phyloP scores from a whole-genome alignment of 805 yeast species.

The Saccharomycopsis selenospora region DNA sequence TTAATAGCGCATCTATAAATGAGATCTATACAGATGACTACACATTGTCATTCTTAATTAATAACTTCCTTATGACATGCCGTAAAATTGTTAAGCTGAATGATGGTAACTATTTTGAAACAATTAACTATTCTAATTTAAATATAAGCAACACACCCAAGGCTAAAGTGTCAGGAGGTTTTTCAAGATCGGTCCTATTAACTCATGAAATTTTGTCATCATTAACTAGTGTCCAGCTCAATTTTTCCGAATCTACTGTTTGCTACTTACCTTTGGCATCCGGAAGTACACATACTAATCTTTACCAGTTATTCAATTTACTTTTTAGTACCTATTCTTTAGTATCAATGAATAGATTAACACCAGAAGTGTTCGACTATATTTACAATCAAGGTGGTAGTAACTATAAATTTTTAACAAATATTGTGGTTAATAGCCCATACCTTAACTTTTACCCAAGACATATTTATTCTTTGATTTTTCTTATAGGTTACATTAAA shows the following conservation, averaged over 20 bases:
- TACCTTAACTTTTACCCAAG: constrained; percentile 3
- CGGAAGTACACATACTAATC: constrained; percentile 4
- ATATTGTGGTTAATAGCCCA: constrained; percentile 6
- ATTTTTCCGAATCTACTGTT: neutral
- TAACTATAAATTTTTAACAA: neutral
- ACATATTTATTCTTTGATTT: neutral
- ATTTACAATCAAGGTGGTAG: neutral
- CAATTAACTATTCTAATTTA: neutral
- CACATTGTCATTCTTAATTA: neutral
- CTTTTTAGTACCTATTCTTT: neutral
- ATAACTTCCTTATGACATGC: constrained; percentile 1
- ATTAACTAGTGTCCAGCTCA: constrained; percentile 3
- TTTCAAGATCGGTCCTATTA: neutral
- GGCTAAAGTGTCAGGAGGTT: neutral
- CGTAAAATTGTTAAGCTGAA: neutral
- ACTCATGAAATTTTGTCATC: constrained; percentile 10
- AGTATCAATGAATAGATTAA: neutral
- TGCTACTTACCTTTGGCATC: constrained; percentile 9
- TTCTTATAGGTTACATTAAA: neutral
- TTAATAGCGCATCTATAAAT: neutral
- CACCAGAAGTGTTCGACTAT: neutral
- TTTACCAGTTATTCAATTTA: constrained; percentile 1
- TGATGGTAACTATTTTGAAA: constrained; percentile 5
- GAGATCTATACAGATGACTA: neutral
- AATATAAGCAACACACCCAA: neutral